Evolutionary conservation across 73 alveolate genomes (phyloP).

Genomic region (Durusdinium trenchii): DNA sequence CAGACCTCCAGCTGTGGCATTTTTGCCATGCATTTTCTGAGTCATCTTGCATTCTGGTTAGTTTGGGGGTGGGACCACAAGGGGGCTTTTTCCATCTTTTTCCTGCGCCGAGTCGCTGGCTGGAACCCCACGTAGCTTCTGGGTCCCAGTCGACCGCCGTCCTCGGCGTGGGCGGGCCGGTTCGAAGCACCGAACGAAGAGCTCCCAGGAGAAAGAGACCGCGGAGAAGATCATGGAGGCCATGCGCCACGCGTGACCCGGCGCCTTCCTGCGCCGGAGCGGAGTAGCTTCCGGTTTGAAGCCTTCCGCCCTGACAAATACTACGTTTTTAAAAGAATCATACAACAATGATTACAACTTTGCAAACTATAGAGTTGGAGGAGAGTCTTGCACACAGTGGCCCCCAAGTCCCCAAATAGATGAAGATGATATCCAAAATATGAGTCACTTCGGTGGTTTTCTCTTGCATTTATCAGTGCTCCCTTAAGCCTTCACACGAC

Average conservation of each 20-base stretch:
- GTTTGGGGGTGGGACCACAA: background rate
- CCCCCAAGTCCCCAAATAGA: background rate
- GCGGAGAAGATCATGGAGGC: constrained; percentile 58
- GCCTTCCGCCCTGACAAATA: background rate
- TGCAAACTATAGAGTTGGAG: no score
- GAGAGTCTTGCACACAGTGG: background rate
- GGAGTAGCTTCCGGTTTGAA: background rate
- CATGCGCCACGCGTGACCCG: background rate
- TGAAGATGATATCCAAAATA: background rate
- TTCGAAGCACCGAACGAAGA: no score
- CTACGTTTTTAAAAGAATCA: background rate
- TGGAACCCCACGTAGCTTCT: background rate
- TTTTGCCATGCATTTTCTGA: background rate
- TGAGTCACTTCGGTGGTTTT: background rate
- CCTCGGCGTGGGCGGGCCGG: background rate
- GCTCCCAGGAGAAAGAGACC: constrained; percentile 32
- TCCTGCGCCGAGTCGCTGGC: background rate
- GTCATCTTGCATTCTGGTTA: background rate
- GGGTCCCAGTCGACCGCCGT: background rate
- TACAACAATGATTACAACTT: background rate
- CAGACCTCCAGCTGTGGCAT: no score
- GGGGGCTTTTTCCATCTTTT: background rate
- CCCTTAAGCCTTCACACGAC: background rate
- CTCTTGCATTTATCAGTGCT: background rate
- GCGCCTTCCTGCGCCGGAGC: background rate